Evolutionary conservation across 1,284 basidiomycete species (phyloP).

Genomic region (Papiliotrema flavescens): DNA sequence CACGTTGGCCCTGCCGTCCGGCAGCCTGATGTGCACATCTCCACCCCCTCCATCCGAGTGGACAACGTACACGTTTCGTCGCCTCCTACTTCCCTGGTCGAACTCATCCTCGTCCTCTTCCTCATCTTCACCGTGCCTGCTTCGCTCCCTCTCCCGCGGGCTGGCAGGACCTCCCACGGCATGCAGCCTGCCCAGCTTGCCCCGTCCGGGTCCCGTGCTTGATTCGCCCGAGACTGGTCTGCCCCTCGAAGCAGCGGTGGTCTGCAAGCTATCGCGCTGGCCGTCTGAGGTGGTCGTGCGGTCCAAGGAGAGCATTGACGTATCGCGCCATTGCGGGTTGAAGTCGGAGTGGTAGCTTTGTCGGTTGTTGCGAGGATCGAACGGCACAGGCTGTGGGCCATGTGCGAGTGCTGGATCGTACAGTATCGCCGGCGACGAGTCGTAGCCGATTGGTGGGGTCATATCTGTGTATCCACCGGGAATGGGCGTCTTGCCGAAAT

Average conservation of each 20-base stretch:
- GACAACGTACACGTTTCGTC: constrained; percentile 27
- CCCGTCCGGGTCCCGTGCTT: not conserved
- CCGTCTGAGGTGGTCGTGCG: not conserved
- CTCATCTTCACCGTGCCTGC: not conserved
- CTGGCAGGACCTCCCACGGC: not conserved
- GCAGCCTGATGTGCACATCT: constrained; percentile 27
- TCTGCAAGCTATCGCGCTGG: too few relatives aligned
- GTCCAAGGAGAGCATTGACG: not conserved
- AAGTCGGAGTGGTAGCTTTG: not conserved
- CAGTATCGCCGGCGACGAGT: constrained; percentile 13
- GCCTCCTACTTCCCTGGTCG: not conserved
- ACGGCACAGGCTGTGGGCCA: not conserved
- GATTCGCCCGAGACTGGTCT: not conserved
- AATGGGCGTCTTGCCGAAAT: not conserved
- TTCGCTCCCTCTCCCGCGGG: not conserved
- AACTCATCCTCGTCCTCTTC: not conserved
- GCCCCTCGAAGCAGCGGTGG: not conserved
- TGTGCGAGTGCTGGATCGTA: constrained; percentile 9
- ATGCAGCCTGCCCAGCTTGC: not conserved
- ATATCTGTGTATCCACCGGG: constrained; percentile 4
- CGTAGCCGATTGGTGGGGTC: constrained; percentile 14
- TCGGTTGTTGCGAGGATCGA: not conserved
- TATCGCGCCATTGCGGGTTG: not conserved
- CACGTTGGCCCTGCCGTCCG: constrained; percentile 11
- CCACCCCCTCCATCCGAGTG: constrained; percentile 25